Evolutionary conservation across 768 basidiomycete species (phyloP), one percentile per base, ranked within the genome.

Genomic region (Krasilnikovozyma curviuscula): DNA sequence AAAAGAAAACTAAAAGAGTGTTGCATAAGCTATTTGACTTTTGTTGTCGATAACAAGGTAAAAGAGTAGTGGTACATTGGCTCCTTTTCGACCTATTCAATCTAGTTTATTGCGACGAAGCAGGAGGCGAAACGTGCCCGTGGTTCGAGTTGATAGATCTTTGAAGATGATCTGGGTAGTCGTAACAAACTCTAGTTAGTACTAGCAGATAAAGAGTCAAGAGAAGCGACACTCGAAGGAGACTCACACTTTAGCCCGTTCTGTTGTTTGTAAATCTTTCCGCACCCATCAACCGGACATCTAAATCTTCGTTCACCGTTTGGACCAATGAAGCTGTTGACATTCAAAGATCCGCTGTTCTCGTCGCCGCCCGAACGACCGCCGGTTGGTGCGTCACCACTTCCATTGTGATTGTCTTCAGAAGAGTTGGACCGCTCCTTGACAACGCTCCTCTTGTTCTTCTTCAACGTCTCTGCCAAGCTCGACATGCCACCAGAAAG

Each of bases 251-350:
- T 63, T 28, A 63, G 50, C 0, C 62, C 62, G 49, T 63, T 63
- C 47, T 59, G 58, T 51, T 63, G 62, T 55, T 63, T 63, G 56
- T 63, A 63, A 18, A 50, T 47, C 53, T 63, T 63, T 42, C 62
- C 61, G 53, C 62, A 63, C 1, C 62, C 62, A 7, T 56, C 57
- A 2, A 63, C 56, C 12, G 54, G 59, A 46, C 62, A 63, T 47
- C 61, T 73, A 74, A 86, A 89, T 3, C 85, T 83, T 65, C 88
- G 88, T 49, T 75, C 76, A 65, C 70, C 28, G 71, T 73, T 49
- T 69, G 69, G 13, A 71, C 69, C 7, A 70, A 69, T 48, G 55
- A 21, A 54, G 46, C 21, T 48, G 50, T 18, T 42, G 28, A 43
- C 48, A 54, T n/a, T 43, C 30, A 35, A 46, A 53, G 7, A 50